These are phyloP conservation scores for Aspergillus felis DNA, from an alignment of 2,329 filamentous ascomycete species.

Conservation along the genomic window DNA sequence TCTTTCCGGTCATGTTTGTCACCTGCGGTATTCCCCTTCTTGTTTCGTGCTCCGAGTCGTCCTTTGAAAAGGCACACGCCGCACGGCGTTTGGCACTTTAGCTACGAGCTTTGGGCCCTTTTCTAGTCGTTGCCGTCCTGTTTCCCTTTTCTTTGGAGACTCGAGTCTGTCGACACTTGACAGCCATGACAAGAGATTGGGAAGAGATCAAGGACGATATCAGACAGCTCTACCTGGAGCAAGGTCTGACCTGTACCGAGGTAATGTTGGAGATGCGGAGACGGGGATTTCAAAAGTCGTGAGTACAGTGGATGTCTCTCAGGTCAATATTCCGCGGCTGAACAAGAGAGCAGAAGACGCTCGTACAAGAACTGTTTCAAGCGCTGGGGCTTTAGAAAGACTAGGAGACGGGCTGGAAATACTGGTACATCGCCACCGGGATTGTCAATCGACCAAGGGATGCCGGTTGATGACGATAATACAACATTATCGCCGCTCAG, in stretches of 20 bases:
- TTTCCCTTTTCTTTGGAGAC: neutral
- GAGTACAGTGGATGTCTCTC: neutral
- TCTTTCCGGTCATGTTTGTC: neutral
- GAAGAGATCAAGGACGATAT: neutral
- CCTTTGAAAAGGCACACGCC: neutral
- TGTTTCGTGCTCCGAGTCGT: neutral
- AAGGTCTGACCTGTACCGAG: neutral
- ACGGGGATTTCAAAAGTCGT: neutral
- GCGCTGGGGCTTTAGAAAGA: neutral
- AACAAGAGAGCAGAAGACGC: neutral
- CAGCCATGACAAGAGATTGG: neutral
- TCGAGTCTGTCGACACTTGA: neutral
- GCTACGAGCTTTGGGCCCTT: neutral
- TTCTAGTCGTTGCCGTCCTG: neutral
- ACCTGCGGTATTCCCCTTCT: neutral
- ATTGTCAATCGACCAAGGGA: neutral
- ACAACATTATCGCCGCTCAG: neutral
- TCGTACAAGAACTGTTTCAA: neutral
- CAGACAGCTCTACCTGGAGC: neutral
- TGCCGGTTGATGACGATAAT: neutral
- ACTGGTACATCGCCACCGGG: neutral
- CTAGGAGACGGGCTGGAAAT: neutral
- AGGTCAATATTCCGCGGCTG: neutral
- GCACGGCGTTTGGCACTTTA: neutral
- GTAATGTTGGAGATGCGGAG: neutral